Conservation (phyloP, 225 moss, liverwort and hornwort species). For the Sphagnum contortum region DNA sequence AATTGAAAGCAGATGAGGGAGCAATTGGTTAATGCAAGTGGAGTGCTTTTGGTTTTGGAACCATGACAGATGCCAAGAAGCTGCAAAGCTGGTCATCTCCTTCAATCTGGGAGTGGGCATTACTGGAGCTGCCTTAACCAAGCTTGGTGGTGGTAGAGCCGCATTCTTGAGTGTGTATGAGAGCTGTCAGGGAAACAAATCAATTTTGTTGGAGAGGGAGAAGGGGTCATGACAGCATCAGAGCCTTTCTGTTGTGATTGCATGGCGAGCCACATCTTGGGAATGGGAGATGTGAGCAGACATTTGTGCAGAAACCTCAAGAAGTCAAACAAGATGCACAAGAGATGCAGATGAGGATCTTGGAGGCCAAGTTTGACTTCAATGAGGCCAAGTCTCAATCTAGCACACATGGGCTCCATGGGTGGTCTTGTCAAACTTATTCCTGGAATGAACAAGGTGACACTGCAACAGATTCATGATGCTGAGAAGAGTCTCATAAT, state of each 20-base stretch:
- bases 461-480: no score
- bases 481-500: no score
- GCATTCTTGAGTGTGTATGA: conserved; percentile 81
- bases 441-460: conserved; percentile 86
- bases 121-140: conserved; percentile 89
- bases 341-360: conserved; percentile 83
- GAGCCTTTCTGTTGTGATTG: conserved; percentile 95
- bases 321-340: conserved; percentile 64
- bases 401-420: conserved; percentile 98
- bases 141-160: conserved; percentile 96
- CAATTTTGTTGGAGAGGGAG: conserved; percentile 95
- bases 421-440: conserved; percentile 76
- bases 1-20: no score
- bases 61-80: no score
- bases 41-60: no score
- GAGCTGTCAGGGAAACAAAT: conserved; percentile 78
- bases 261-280: conserved; percentile 89
- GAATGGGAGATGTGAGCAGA: conserved; percentile 28
- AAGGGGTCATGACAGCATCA: conserved; percentile 58
- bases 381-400: conserved; percentile 84
- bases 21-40: no score
- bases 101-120: conserved; percentile 94
- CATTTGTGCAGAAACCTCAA: no score
- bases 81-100: conserved; percentile 58
- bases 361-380: conserved; percentile 97